These are phyloP conservation scores for Litchi chinensis DNA, from an alignment of 345 rosid species.

Conservation along the genomic window DNA sequence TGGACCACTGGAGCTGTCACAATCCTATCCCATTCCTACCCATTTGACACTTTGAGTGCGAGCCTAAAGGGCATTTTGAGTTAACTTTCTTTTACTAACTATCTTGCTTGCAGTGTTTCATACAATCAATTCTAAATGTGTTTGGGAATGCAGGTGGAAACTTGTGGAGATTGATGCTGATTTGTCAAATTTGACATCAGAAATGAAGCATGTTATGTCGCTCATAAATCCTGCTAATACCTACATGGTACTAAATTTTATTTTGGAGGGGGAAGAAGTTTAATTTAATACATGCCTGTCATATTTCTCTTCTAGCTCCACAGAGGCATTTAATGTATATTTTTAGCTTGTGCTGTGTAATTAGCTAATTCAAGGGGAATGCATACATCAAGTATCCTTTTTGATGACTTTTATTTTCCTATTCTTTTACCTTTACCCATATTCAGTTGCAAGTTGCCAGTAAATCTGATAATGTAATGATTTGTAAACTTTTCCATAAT, in stretches of 20 bases:
- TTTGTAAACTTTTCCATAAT: background rate
- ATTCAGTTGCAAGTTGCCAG: background rate
- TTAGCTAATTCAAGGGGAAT: background rate
- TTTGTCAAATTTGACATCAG: constrained; percentile 58
- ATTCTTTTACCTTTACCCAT: background rate
- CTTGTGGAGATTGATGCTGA: constrained; percentile 91
- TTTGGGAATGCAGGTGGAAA: constrained; percentile 72
- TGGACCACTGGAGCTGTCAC: background rate
- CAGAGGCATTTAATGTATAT: background rate
- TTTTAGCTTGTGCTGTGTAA: constrained; percentile 17
- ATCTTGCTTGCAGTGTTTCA: constrained; percentile 14
- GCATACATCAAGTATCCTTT: background rate
- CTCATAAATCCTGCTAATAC: constrained; percentile 89
- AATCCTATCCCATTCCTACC: background rate
- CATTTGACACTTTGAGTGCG: background rate
- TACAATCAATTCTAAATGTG: constrained; percentile 13
- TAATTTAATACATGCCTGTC: background rate
- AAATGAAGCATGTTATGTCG: constrained; percentile 75
- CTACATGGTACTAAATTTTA: constrained; percentile 62
- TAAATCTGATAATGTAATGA: background rate
- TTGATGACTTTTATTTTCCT: background rate
- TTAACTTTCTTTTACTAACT: background rate
- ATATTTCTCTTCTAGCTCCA: constrained; percentile 17
- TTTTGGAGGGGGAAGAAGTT: background rate
- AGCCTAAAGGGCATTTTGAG: background rate